These are phyloP conservation scores for Coemansia sp. DNA, from an alignment of 192 early-diverging fungal species.

Conservation along the genomic window DNA sequence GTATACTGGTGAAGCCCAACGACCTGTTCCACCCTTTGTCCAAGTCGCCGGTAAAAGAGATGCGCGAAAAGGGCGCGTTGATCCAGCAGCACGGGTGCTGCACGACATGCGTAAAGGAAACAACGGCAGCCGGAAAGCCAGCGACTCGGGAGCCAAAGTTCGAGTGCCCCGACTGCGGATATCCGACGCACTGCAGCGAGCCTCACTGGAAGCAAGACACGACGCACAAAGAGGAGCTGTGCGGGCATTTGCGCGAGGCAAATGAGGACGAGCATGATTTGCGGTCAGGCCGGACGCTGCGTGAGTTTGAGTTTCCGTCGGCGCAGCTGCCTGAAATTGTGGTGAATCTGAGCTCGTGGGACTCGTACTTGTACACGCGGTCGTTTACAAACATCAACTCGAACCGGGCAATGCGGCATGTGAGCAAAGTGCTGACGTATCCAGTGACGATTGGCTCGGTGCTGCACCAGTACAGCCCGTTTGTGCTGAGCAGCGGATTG, in stretches of 20 bases:
- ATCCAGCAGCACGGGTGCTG: slow-evolving; percentile 68
- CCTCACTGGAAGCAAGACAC: slow-evolving; percentile 66
- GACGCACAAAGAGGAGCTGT: slow-evolving; percentile 59
- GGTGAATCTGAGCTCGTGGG: slow-evolving; percentile 77
- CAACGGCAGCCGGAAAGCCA: slow-evolving; percentile 24
- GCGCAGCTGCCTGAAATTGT: slow-evolving; percentile 70
- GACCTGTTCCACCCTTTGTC: slow-evolving; percentile 71
- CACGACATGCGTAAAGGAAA: slow-evolving; percentile 64
- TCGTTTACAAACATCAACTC: slow-evolving; percentile 72
- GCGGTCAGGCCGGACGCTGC: slow-evolving; percentile 69
- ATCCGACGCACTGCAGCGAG: slow-evolving; percentile 74
- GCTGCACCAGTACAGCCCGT: slow-evolving; percentile 72
- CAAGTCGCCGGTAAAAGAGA: slow-evolving; percentile 66
- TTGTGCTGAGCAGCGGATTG: slow-evolving; percentile 61
- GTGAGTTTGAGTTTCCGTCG: slow-evolving; percentile 76
- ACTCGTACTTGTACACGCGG: slow-evolving; percentile 75
- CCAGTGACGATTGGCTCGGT: slow-evolving; percentile 74
- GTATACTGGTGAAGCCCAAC: slow-evolving; percentile 37
- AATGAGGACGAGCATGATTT: slow-evolving; percentile 82
- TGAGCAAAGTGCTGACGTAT: slow-evolving; percentile 77
- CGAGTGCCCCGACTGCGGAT: slow-evolving; percentile 77
- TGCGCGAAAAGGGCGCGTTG: slow-evolving; percentile 63
- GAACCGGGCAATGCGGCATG: slow-evolving; percentile 71
- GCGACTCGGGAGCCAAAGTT: slow-evolving; percentile 57
- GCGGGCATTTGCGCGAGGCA: slow-evolving; percentile 62